phyloP scores from a whole-genome alignment of 805 yeast species.

The Cyberlindnera bimundalis region DNA sequence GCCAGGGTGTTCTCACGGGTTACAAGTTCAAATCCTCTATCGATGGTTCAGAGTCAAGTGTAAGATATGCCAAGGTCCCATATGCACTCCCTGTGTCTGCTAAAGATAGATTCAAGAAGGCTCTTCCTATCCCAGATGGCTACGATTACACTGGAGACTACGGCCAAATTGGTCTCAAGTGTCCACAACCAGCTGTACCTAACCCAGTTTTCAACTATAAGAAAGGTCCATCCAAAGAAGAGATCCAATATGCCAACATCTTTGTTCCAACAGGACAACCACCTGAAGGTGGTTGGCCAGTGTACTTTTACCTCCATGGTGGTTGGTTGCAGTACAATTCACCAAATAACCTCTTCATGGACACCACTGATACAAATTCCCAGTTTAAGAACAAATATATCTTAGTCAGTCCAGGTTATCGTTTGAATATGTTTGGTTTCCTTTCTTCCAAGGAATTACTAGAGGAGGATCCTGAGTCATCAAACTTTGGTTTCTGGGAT shows the following conservation, averaged over 20 bases:
- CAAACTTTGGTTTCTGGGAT: slow-evolving; percentile 36
- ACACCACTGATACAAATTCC: slow-evolving; percentile 27
- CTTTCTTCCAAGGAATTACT: slow-evolving; percentile 35
- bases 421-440: slow-evolving; percentile 39
- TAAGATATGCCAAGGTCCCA: slow-evolving; percentile 32
- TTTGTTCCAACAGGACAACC: slow-evolving; percentile 35
- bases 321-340: slow-evolving; percentile 38
- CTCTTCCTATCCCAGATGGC: slow-evolving; percentile 32
- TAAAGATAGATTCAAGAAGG: slow-evolving; percentile 32
- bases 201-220: slow-evolving; percentile 27
- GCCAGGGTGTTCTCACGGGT: slow-evolving; percentile 30
- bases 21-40: slow-evolving; percentile 17
- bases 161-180: slow-evolving; percentile 31
- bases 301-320: slow-evolving; percentile 39
- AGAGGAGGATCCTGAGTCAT: slow-evolving; percentile 27
- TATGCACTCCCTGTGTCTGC: slow-evolving; percentile 34
- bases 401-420: slow-evolving; percentile 37
- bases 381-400: slow-evolving; percentile 33
- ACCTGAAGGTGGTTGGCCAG: slow-evolving; percentile 42
- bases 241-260: slow-evolving; percentile 34
- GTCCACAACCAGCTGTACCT: slow-evolving; percentile 37
- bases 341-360: slow-evolving; percentile 18
- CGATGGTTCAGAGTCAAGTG: slow-evolving; percentile 18
- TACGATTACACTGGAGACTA: slow-evolving; percentile 39
- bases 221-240: slow-evolving; percentile 27